Evolutionary conservation across 2,329 filamentous ascomycete genomes (phyloP).

Genomic region (Capronia americana): DNA sequence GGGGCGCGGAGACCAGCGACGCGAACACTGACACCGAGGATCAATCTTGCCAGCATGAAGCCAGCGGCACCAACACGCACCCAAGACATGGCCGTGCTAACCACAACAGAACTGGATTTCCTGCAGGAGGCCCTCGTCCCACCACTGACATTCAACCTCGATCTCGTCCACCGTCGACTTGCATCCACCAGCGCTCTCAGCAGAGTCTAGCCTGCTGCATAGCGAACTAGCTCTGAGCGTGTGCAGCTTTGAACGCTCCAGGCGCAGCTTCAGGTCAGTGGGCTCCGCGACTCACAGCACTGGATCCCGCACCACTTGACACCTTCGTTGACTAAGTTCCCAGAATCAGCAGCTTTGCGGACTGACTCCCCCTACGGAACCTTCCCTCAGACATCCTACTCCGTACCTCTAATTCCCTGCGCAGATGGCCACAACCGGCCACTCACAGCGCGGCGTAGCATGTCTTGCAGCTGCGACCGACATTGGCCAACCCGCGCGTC

Average conservation of each 20-base stretch:
- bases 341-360: conserved; percentile 18
- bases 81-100: conserved; percentile 35
- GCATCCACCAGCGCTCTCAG: conserved; percentile 31
- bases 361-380: conserved; percentile 28
- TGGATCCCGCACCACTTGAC: conserved; percentile 18
- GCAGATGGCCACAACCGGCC: conserved; percentile 31
- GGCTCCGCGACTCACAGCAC: conserved; percentile 15
- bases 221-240: conserved; percentile 14
- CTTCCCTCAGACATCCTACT: conserved; percentile 28
- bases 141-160: conserved; percentile 30
- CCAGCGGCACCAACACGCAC: conserved; percentile 22
- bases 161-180: conserved; percentile 18
- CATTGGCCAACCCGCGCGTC: conserved; percentile 35
- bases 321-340: conserved; percentile 8
- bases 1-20: conserved; percentile 27
- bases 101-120: conserved; percentile 31
- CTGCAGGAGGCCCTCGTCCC: conserved; percentile 32
- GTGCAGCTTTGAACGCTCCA: conserved; percentile 12
- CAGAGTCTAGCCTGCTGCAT: conserved; percentile 35
- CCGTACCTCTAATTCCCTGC: conserved; percentile 22
- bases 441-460: conserved; percentile 36
- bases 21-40: conserved; percentile 2
- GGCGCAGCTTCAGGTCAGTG: conserved; percentile 9
- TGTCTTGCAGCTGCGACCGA: conserved; percentile 37
- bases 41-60: conserved; percentile 36